Evolutionary conservation across 495 filamentous ascomycete species (phyloP).

Genomic region (Podospora anserina): DNA sequence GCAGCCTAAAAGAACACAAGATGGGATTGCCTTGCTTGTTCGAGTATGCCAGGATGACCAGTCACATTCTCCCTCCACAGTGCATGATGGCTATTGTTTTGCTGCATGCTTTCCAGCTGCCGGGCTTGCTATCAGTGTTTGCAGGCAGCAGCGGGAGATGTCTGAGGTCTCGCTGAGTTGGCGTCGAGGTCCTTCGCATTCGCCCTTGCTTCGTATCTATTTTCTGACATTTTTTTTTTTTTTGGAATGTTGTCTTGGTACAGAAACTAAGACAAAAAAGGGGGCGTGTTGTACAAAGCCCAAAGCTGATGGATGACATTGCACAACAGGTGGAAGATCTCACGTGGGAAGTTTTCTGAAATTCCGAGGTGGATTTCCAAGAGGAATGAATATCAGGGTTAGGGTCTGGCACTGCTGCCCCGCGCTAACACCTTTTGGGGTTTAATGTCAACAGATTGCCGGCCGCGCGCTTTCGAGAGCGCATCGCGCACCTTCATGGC

Average conservation of each 20-base stretch:
- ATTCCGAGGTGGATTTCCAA: background rate
- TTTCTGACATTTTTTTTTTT: background rate
- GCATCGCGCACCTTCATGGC: background rate
- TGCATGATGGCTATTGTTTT: background rate
- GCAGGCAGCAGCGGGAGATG: background rate
- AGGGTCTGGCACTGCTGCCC: background rate
- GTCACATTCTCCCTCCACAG: background rate
- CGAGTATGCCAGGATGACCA: background rate
- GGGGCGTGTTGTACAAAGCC: background rate
- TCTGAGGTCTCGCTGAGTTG: background rate
- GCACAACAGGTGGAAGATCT: background rate
- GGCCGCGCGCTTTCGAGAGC: background rate
- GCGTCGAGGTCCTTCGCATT: background rate
- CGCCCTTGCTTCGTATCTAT: background rate
- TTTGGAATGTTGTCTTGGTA: background rate
- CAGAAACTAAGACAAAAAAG: background rate
- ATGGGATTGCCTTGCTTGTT: background rate
- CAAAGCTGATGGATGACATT: background rate
- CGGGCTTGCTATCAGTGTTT: background rate
- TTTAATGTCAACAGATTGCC: slow-evolving; percentile 17
- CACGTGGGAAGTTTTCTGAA: background rate
- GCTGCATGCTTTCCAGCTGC: background rate
- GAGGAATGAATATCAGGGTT: background rate
- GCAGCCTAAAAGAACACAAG: background rate
- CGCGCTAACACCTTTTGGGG: slow-evolving; percentile 10